Percentiles rank a stretch among this genome's conserved stretches.
Evolutionary conservation across 2,329 filamentous ascomycete species (phyloP).

Genomic region (Cladosporium colombiae): DNA sequence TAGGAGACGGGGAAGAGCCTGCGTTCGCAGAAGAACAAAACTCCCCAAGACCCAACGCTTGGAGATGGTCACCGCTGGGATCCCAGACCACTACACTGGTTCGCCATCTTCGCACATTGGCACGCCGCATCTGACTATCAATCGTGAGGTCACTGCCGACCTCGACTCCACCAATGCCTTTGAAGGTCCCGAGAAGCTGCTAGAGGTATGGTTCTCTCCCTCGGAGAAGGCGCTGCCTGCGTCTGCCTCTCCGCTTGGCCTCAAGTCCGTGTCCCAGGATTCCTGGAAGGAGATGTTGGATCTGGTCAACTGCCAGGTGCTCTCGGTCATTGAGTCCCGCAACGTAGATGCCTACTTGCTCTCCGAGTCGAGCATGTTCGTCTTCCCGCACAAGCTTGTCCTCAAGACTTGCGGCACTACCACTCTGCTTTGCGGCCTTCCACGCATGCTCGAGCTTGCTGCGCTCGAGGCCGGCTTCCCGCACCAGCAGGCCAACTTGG

Average conservation of each 20-base stretch:
- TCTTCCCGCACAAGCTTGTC: conserved; percentile 99
- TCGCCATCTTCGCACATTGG: conserved; percentile 74
- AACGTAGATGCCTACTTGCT: conserved; percentile 94
- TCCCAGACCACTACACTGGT: conserved; percentile 75
- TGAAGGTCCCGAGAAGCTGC: conserved; percentile 95
- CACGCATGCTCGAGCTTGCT: conserved; percentile 89
- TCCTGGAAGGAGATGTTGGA: conserved; percentile 97
- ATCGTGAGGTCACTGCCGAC: conserved; percentile 84
- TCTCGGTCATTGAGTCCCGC: conserved; percentile 90
- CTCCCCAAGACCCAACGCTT: conserved; percentile 16
- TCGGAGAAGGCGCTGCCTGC: conserved; percentile 72
- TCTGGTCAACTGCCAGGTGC: conserved; percentile 95
- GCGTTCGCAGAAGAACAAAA: conserved; percentile 9
- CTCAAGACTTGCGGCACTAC: conserved; percentile 98
- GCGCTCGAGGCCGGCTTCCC: conserved; percentile 87
- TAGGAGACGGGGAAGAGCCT: neutral
- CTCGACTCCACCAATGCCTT: conserved; percentile 96
- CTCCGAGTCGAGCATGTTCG: conserved; percentile 99
- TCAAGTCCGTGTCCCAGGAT: conserved; percentile 82
- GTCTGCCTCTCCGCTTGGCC: conserved; percentile 69
- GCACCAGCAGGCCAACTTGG: conserved; percentile 67
- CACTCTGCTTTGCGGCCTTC: conserved; percentile 84
- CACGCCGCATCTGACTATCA: conserved; percentile 92
- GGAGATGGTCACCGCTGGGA: conserved; percentile 82
- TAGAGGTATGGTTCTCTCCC: conserved; percentile 97